phyloP scores from a whole-genome alignment of 2,329 filamentous ascomycete genomes.

The Fusarium sulawesiense region DNA sequence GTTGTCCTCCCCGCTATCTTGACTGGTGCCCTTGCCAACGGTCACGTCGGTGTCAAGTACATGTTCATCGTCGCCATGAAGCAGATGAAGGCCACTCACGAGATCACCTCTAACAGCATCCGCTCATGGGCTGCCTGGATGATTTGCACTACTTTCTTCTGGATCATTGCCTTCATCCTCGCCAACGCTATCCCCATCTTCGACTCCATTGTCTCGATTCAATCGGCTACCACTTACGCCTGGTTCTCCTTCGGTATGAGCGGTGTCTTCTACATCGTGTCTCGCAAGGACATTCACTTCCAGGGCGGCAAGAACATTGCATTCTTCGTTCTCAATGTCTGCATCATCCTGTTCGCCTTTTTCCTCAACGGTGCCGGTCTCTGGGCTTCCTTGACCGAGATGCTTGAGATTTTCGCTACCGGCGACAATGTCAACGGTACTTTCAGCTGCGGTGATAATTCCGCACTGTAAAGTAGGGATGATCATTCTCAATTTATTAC shows the following conservation, averaged over 20 bases:
- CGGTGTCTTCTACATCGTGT: slow-evolving; percentile 17
- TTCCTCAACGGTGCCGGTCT: slow-evolving; percentile 37
- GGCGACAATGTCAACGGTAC: slow-evolving; percentile 6
- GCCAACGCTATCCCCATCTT: slow-evolving; percentile 43
- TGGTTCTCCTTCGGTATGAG: slow-evolving; percentile 40
- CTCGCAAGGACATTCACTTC: background rate
- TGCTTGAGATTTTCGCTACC: slow-evolving; percentile 25
- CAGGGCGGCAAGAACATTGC: slow-evolving; percentile 14
- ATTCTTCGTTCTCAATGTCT: slow-evolving; percentile 25
- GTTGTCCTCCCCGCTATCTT: slow-evolving; percentile 34
- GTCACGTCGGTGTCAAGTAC: slow-evolving; percentile 41
- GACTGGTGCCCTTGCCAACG: slow-evolving; percentile 35
- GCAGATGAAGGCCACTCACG: slow-evolving; percentile 14
- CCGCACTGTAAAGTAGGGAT: background rate
- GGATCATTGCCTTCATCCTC: slow-evolving; percentile 37
- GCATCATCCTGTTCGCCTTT: slow-evolving; percentile 27
- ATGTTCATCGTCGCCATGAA: slow-evolving; percentile 20
- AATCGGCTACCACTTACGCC: slow-evolving; percentile 35
- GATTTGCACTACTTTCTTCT: slow-evolving; percentile 29
- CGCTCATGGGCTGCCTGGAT: slow-evolving; percentile 44
- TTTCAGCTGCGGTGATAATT: slow-evolving; percentile 29
- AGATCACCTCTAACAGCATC: slow-evolving; percentile 24
- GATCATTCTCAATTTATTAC: background rate
- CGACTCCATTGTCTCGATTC: slow-evolving; percentile 40
- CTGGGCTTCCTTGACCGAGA: slow-evolving; percentile 33